Evolutionary conservation across 208 protist species (phyloP), one percentile per base, ranked within the genome.

Genomic region (Acanthamoeba triangularis): DNA sequence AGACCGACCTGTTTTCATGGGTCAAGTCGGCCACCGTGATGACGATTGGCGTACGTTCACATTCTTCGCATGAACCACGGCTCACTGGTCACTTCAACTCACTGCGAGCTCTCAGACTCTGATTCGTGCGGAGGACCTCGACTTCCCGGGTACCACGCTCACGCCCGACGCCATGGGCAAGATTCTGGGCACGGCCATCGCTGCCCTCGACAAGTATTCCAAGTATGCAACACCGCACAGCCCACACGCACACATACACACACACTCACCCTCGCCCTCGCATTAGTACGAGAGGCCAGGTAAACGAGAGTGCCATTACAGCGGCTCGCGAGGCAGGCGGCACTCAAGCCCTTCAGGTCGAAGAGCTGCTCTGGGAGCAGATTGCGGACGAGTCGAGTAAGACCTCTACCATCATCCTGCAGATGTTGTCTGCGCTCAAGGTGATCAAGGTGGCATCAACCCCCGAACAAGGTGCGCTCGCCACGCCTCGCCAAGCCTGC

Each of bases 321-420:
- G 72, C 72, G 14, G 72, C 72, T 23, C 72, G 72, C 33, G 72
- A 80, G 41, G 72, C 72, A 1, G 72, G 72, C 33, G 72, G 72
- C 33, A 80, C 72, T 20, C 72, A 80, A 47, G 72, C 72, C 30
- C 72, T 80, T n/a, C 72, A 80, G 72, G 72, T 80, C 72, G 72
- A 80, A 80, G 72, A 80, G 72, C 72, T 80, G 33, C 72, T 80
- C 20, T 80, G 72, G 72, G 72, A 80, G 16, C 72, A 80, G 72
- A 80, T 80, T 20, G 41, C 37, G 3, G 41, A 80, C 35, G 72
- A 80, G 20, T 80, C 37, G 14, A 33, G 1, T 16, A 23, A 33
- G 20, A 47, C 35, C 25, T 7, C 30, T 5, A 80, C 72, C 7
- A 41, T 80, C 72, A 47, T 49, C 41, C 72, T 49, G 11, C 72